A percentile compares a stretch with the other conserved stretches of the same genome.
These are phyloP conservation scores for Nannochloris sp. DNA, from an alignment of 139 green algal genomes.

Conservation along the genomic window DNA sequence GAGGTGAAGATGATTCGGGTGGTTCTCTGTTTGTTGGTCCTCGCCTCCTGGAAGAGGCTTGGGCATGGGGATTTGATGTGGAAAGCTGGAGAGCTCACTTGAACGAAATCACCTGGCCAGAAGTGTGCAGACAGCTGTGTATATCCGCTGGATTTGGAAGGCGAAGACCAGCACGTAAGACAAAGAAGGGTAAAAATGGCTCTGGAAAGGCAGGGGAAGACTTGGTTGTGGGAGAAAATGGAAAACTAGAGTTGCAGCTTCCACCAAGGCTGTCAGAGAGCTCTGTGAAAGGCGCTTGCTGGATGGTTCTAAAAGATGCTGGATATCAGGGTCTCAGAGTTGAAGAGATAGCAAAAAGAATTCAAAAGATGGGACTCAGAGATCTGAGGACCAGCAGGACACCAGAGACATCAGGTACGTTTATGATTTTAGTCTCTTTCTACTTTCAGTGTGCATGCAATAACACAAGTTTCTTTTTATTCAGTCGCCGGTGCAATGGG, in stretches of 20 bases:
- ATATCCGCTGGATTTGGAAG: conserved; percentile 36
- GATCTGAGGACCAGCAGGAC: conserved; percentile 58
- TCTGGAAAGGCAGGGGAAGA: conserved; percentile 20
- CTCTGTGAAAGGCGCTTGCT: conserved; percentile 78
- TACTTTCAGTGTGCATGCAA: background rate
- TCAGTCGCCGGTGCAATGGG: conserved; percentile 60
- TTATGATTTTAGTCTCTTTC: background rate
- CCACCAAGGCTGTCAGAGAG: conserved; percentile 49
- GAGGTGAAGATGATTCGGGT: background rate
- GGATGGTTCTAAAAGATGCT: conserved; percentile 62
- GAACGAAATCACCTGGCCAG: conserved; percentile 78
- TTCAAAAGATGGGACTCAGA: conserved; percentile 63
- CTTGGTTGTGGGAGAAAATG: background rate
- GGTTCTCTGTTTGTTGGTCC: conserved; percentile 33
- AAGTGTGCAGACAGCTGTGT: conserved; percentile 70
- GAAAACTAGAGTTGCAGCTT: conserved; percentile 49
- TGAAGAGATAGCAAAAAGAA: conserved; percentile 60
- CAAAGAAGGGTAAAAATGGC: background rate
- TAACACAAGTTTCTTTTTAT: background rate
- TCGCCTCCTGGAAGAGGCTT: conserved; percentile 69
- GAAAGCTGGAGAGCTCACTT: conserved; percentile 85
- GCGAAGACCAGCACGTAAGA: conserved; percentile 1
- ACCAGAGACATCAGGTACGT: conserved; percentile 25
- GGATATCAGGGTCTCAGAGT: conserved; percentile 59
- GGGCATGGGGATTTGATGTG: conserved; percentile 86